Percentiles rank a stretch among this genome's conserved stretches.
These are phyloP conservation scores for Fusarium marasasianum DNA, from an alignment of 2,329 filamentous ascomycete species.

Conservation along the genomic window DNA sequence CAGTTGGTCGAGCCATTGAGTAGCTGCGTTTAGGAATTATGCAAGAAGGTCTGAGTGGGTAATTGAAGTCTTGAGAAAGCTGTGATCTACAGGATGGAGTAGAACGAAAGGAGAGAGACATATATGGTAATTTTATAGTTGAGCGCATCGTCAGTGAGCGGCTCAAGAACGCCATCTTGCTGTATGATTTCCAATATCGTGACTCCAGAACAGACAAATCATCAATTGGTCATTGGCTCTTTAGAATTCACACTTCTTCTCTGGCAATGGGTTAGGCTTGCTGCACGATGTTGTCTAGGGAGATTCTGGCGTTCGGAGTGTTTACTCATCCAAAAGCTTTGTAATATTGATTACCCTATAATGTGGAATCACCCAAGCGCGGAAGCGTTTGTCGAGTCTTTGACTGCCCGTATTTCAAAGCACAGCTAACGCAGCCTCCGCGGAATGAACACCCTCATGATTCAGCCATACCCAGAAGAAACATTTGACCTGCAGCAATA, in stretches of 20 bases:
- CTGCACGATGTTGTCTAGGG: neutral
- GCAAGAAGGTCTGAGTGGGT: neutral
- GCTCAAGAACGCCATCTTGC: neutral
- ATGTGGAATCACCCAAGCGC: neutral
- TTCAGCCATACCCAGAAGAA: neutral
- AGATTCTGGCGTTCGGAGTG: neutral
- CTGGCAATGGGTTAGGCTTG: neutral
- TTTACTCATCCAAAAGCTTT: slow-evolving; percentile 24
- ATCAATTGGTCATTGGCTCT: neutral
- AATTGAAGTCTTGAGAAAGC: neutral
- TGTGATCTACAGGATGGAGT: neutral
- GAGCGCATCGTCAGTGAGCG: neutral
- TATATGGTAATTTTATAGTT: neutral
- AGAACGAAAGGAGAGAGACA: neutral
- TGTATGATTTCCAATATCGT: neutral
- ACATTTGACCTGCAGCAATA: neutral
- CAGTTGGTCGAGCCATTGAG: slow-evolving; percentile 53
- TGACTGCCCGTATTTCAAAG: neutral
- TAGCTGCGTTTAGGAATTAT: neutral
- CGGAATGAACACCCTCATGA: too few relatives aligned
- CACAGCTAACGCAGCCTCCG: neutral
- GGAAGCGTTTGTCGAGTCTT: neutral
- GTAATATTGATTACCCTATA: neutral
- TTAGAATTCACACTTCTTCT: neutral
- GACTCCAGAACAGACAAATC: neutral